Percentiles rank a stretch among this genome's conserved stretches.
Evolutionary conservation across 768 basidiomycete genomes (phyloP).

Genomic region (Boletus pseudopeckii): DNA sequence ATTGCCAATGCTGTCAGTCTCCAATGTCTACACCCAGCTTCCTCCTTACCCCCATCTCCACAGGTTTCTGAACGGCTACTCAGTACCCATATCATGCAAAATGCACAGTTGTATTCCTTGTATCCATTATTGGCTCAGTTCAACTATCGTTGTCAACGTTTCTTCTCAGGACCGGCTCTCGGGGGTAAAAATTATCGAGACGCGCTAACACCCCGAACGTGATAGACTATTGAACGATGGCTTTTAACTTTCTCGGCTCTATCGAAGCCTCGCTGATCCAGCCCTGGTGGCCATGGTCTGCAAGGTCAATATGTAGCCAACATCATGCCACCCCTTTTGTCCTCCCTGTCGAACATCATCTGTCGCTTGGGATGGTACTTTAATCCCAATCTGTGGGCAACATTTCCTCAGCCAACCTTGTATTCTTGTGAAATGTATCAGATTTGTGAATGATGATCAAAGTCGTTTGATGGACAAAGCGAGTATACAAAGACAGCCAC

Average conservation of each 20-base stretch:
- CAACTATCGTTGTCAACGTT: background rate
- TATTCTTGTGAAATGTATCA: conserved; percentile 1
- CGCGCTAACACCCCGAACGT: background rate
- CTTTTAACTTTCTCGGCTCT: conserved; percentile 39
- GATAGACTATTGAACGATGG: background rate
- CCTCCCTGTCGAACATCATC: conserved; percentile 21
- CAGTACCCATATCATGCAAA: background rate
- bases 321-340: conserved; percentile 28
- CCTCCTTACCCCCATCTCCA: background rate
- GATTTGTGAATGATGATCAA: background rate
- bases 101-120: background rate
- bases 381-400: conserved; percentile 14
- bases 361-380: conserved; percentile 21
- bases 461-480: background rate
- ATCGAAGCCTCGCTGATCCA: conserved; percentile 51
- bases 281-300: conserved; percentile 40
- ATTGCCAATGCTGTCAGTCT: conserved; percentile 80
- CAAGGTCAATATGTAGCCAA: conserved; percentile 67
- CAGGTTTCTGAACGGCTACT: conserved; percentile 26
- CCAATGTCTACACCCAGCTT: background rate
- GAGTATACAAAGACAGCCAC: background rate
- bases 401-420: conserved; percentile 11
- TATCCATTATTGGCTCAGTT: background rate
- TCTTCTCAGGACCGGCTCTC: background rate
- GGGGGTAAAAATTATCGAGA: background rate